phyloP scores from a whole-genome alignment of 305 asterid genomes.

The Stenogyne calaminthoides region DNA sequence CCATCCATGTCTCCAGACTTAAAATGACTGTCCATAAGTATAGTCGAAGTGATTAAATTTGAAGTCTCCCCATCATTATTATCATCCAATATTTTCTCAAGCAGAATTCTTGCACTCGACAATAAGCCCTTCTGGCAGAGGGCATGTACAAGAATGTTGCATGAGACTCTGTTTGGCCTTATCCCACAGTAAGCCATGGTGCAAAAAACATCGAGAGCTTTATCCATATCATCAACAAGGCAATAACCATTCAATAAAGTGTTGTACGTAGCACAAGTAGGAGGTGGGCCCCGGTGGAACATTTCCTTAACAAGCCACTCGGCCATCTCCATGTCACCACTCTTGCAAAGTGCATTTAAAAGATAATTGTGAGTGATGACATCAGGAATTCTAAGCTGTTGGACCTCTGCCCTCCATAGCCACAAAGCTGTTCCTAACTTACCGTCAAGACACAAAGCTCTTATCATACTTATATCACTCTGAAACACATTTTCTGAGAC shows the following conservation, averaged over 20 bases:
- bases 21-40: constrained; percentile 76
- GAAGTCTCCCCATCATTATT: constrained; percentile 35
- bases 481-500: constrained; percentile 32
- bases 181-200: constrained; percentile 58
- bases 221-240: constrained; percentile 49
- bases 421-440: constrained; percentile 60
- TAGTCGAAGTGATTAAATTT: constrained; percentile 64
- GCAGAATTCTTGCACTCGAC: constrained; percentile 54
- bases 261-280: constrained; percentile 83
- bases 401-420: constrained; percentile 58
- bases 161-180: constrained; percentile 67
- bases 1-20: constrained; percentile 58
- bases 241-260: constrained; percentile 77
- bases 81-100: constrained; percentile 55
- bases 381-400: constrained; percentile 58
- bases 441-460: constrained; percentile 71
- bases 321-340: constrained; percentile 61
- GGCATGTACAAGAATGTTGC: constrained; percentile 75
- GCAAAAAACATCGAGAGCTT: constrained; percentile 63
- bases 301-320: constrained; percentile 66
- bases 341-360: constrained; percentile 70
- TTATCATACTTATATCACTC: constrained; percentile 42
- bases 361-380: constrained; percentile 67
- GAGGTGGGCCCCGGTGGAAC: constrained; percentile 61
- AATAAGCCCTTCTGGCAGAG: constrained; percentile 71